Evolutionary conservation across 140 eudicot species (phyloP), one percentile per base, ranked within the genome.

Genomic region (Stevia rebaudiana): DNA sequence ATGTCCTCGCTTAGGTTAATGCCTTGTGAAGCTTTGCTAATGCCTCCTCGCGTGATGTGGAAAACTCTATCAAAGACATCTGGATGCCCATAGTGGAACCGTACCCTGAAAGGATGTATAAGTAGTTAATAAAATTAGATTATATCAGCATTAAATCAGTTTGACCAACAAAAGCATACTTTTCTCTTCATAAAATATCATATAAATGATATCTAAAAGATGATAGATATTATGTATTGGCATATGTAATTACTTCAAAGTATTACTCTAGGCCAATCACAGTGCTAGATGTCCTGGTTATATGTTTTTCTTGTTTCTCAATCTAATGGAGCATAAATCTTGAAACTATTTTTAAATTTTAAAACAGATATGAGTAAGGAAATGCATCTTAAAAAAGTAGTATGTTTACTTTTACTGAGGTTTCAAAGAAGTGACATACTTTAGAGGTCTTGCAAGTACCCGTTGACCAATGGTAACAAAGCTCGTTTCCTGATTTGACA

Each of bases 71-170:
- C 97, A 44, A 92, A 92, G 65, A 92, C 97, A 69, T 92, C 99
- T 39, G 99, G 99, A 82, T 92, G 99, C 60, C 99, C 99, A 67
- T 92, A 92, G 59, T 92, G 99, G 94, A 92, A 92, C 10, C 99
- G 92, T 57, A 88, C 97, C 90, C 99, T 92, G 78, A 74, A 48
- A 63, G 44, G 22, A 67, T 55, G 76, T 53, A 54, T 59, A 64
- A 65, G 64, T 47, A 59, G 35, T 36, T 77, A n/a, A n/a, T 15
- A 56, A 44, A 67, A 1, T 21, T 15, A 58, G 43, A 28, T 52
- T 41, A 8, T 37, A 54, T 63, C 46, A 52, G 47, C 53, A 37
- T 69, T 3, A 62, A 43, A 39, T 68, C 17, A 52, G 16, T 21
- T 43, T 12, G 47, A 53, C 24, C 41, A 35, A 37, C 37, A 62